Percentiles rank a stretch among this genome's conserved stretches.
Conservation (phyloP, 257 asterid genomes). For the Apocynum venetum region DNA sequence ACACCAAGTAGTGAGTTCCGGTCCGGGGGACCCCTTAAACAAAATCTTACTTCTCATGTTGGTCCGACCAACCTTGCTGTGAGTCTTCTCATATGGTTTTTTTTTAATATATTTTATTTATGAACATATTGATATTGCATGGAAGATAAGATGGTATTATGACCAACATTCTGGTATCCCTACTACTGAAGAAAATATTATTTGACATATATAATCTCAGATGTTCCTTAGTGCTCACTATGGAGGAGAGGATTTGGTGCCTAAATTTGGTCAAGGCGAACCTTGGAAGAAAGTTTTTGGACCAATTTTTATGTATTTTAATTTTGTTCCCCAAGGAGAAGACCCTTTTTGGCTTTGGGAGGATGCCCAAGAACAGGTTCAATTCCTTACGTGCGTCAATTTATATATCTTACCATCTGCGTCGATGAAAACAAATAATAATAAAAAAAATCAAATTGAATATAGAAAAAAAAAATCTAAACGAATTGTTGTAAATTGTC, state of each 20-base stretch:
- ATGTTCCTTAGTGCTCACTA: slow-evolving; percentile 58
- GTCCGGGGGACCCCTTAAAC: slow-evolving; percentile 74
- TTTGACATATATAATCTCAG: slow-evolving; percentile 18
- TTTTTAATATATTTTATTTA: too few relatives aligned
- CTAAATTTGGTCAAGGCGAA: slow-evolving; percentile 54
- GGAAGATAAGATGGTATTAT: too few relatives aligned
- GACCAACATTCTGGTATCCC: too few relatives aligned
- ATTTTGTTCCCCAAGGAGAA: slow-evolving; percentile 34
- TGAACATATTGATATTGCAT: background rate
- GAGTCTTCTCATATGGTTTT: slow-evolving; percentile 17
- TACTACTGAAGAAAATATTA: too few relatives aligned
- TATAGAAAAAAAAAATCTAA: too few relatives aligned
- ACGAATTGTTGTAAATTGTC: too few relatives aligned
- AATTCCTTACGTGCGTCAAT: background rate
- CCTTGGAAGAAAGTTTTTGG: slow-evolving; percentile 77
- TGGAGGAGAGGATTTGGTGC: slow-evolving; percentile 54
- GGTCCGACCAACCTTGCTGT: slow-evolving; percentile 70
- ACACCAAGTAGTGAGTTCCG: slow-evolving; percentile 76
- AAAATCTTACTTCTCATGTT: slow-evolving; percentile 73
- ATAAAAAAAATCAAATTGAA: too few relatives aligned
- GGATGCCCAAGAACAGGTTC: slow-evolving; percentile 64
- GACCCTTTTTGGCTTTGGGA: slow-evolving; percentile 53
- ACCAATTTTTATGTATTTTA: slow-evolving; percentile 60
- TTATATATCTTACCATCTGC: too few relatives aligned
- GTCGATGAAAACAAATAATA: too few relatives aligned